Percentiles rank a stretch among this genome's conserved stretches.
Evolutionary conservation across 2,329 filamentous ascomycete species (phyloP).

Genomic region (Scedosporium apiospermum): DNA sequence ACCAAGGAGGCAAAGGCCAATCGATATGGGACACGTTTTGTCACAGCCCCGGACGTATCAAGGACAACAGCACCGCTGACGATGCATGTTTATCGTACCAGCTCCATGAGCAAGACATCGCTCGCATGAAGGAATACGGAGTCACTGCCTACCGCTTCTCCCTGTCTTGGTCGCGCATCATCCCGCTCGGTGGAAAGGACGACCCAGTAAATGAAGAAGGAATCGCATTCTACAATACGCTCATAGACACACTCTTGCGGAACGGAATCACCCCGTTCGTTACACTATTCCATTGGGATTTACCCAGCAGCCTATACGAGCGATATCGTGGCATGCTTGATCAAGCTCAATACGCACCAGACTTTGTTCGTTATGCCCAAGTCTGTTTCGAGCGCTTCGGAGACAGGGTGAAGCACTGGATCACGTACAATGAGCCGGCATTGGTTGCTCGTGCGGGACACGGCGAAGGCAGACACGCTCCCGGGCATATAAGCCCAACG

Average conservation of each 20-base stretch:
- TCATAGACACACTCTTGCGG: conserved; percentile 48
- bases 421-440: conserved; percentile 27
- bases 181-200: conserved; percentile 52
- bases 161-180: conserved; percentile 55
- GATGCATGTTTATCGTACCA: conserved; percentile 29
- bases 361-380: conserved; percentile 48
- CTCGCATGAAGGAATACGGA: conserved; percentile 47
- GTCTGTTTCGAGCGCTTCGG: conserved; percentile 49
- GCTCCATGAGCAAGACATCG: conserved; percentile 42
- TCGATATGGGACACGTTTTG: conserved; percentile 31
- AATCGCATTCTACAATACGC: conserved; percentile 47
- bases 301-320: conserved; percentile 47
- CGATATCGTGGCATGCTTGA: conserved; percentile 52
- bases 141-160: conserved; percentile 55
- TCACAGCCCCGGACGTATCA: conserved; percentile 27
- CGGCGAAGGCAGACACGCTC: conserved; percentile 23
- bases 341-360: conserved; percentile 51
- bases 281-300: conserved; percentile 58
- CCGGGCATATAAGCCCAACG: conserved; percentile 19
- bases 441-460: conserved; percentile 24
- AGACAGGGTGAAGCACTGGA: conserved; percentile 51
- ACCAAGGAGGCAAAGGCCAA: conserved; percentile 28
- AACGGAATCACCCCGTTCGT: conserved; percentile 51
- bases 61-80: conserved; percentile 28
- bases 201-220: conserved; percentile 53